Evolutionary conservation across 1,284 basidiomycete genomes (phyloP).

Genomic region (Ceratobasidium sp.): DNA sequence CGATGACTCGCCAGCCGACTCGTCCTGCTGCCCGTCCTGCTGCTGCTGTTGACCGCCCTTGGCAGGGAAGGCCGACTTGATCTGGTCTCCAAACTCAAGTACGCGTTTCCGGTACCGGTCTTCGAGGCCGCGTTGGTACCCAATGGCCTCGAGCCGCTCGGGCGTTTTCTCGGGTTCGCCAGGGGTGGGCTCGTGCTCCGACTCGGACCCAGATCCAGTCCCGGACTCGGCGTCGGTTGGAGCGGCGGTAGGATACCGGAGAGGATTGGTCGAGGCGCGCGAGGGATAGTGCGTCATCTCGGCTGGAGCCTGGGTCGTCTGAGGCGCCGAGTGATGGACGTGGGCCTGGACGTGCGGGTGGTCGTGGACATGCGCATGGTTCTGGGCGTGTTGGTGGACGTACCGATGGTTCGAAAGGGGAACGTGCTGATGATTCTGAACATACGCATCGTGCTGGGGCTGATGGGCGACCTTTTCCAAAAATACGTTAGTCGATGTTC

Average conservation of each 20-base stretch:
- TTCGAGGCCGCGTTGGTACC: slow-evolving; percentile 10
- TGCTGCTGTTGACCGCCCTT: too few relatives aligned
- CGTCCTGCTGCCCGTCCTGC: too few relatives aligned
- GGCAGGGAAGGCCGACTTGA: background rate
- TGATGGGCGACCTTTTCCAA: too few relatives aligned
- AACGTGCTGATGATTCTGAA: background rate
- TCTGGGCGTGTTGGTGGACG: background rate
- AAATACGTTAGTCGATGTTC: too few relatives aligned
- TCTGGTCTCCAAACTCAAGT: background rate
- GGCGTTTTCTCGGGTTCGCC: background rate
- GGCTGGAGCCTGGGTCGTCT: too few relatives aligned
- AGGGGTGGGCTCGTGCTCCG: background rate
- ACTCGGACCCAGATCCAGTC: background rate
- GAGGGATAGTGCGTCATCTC: too few relatives aligned
- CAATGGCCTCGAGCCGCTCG: background rate
- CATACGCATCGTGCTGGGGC: too few relatives aligned
- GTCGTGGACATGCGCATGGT: too few relatives aligned
- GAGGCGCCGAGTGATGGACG: too few relatives aligned
- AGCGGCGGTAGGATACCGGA: background rate
- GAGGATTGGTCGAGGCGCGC: background rate
- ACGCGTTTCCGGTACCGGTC: background rate
- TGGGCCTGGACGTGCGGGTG: background rate
- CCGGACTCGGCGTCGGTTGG: background rate
- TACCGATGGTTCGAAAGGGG: background rate
- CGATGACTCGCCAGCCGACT: background rate